Conservation (phyloP, 371 early-diverging fungal genomes). For the Apophysomyces trapeziformis region DNA sequence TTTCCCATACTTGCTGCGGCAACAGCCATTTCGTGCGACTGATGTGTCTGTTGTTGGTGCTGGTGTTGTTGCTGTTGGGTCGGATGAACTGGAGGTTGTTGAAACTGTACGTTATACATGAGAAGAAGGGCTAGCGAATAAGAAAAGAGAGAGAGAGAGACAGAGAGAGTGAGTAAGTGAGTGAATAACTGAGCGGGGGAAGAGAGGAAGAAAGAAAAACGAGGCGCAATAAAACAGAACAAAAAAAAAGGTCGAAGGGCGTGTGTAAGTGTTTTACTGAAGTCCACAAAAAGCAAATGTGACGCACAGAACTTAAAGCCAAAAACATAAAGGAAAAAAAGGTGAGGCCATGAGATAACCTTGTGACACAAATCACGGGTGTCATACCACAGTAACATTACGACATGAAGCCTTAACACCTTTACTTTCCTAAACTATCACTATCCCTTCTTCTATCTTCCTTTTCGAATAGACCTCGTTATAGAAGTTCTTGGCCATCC, state of each 20-base stretch:
- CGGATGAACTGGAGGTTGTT: slow-evolving; percentile 25
- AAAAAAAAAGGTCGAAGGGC: slow-evolving; percentile 8
- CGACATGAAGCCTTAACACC: background rate
- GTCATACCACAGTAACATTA: background rate
- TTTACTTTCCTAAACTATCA: background rate
- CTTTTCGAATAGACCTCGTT: too few species aligned
- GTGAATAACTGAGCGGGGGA: background rate
- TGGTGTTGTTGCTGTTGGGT: slow-evolving; percentile 21
- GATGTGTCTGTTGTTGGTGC: slow-evolving; percentile 23
- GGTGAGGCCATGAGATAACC: slow-evolving; percentile 6
- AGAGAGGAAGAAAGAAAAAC: slow-evolving; percentile 17
- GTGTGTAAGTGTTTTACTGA: slow-evolving; percentile 9
- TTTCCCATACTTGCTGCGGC: slow-evolving; percentile 16
- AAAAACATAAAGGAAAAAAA: too few species aligned
- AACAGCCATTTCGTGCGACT: slow-evolving; percentile 16
- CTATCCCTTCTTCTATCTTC: too few species aligned
- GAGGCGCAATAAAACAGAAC: background rate
- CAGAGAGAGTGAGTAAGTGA: background rate
- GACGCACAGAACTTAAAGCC: too few species aligned
- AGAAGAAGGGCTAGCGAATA: background rate
- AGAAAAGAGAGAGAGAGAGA: slow-evolving; percentile 8
- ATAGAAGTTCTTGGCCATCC: too few species aligned
- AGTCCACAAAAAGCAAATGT: background rate
- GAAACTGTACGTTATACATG: slow-evolving; percentile 39
- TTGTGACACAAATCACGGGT: slow-evolving; percentile 11